Evolutionary conservation across 2,329 filamentous ascomycete genomes (phyloP).

Genomic region (Xylariaceae sp.): DNA sequence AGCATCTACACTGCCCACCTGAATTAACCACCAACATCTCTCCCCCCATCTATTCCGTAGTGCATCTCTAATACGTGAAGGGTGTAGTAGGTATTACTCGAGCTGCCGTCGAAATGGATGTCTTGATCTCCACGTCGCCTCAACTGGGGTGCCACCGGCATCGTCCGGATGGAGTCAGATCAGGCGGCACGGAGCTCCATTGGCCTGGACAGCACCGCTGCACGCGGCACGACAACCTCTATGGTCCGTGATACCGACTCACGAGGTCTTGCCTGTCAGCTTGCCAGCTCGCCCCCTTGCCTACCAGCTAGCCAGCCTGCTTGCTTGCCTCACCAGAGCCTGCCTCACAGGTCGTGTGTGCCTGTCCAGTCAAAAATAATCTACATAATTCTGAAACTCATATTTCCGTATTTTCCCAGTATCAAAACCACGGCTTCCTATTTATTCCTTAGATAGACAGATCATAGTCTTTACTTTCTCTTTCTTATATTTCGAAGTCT

Average conservation of each 20-base stretch:
- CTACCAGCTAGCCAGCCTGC: not conserved
- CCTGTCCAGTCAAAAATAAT: not conserved
- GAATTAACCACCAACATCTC: not conserved
- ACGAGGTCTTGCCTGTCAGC: not conserved
- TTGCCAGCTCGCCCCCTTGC: not conserved
- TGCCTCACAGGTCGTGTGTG: not conserved
- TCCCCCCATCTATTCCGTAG: not conserved
- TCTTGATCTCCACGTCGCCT: constrained; percentile 7
- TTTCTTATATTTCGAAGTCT: no score
- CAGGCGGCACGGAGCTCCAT: constrained; percentile 14
- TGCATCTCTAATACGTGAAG: no score
- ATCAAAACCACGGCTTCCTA: no score
- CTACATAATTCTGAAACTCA: no score
- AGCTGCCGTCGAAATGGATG: constrained; percentile 9
- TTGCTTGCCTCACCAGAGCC: not conserved
- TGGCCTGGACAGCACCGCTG: constrained; percentile 5
- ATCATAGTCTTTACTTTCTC: no score
- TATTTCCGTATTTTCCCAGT: no score
- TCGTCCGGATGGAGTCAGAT: constrained; percentile 17
- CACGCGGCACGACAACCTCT: constrained; percentile 15
- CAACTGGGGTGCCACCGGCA: constrained; percentile 11
- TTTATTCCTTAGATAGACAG: no score
- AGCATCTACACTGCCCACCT: not conserved
- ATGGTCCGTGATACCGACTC: not conserved
- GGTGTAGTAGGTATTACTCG: not conserved